Evolutionary conservation across 805 yeast genomes (phyloP).

Genomic region (Spathaspora girioi): DNA sequence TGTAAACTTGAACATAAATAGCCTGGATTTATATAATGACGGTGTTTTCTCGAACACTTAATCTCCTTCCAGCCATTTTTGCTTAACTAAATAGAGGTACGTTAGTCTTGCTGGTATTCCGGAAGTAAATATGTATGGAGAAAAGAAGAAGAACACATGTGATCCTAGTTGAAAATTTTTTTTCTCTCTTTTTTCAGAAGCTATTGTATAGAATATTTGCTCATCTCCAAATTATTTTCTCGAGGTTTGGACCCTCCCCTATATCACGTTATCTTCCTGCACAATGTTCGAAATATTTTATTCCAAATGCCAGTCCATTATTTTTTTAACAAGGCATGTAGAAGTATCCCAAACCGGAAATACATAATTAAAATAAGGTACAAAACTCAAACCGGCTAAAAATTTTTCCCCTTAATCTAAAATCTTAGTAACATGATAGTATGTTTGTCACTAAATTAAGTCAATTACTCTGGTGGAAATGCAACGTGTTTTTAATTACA

Average conservation of each 20-base stretch:
- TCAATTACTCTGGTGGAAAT: background rate
- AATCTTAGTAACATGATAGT: background rate
- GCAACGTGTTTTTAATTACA: background rate
- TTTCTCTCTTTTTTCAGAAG: background rate
- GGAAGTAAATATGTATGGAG: constrained; percentile 32
- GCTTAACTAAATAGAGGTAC: constrained; percentile 40
- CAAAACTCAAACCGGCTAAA: background rate
- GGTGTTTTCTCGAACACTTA: constrained; percentile 12
- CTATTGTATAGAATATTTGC: background rate
- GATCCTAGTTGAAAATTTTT: background rate
- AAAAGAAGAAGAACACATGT: constrained; percentile 10
- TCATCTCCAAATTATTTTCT: constrained; percentile 1
- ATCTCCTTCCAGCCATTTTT: constrained; percentile 49
- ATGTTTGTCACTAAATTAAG: background rate
- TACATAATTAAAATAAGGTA: background rate
- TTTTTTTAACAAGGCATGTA: background rate
- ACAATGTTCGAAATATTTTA: background rate
- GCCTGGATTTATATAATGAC: constrained; percentile 35
- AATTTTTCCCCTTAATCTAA: background rate
- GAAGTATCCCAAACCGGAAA: background rate
- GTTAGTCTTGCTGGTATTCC: constrained; percentile 48
- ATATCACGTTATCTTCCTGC: background rate
- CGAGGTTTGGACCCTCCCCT: background rate
- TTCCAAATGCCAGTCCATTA: background rate
- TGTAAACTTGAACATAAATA: constrained; percentile 6